Evolutionary conservation across 768 basidiomycete genomes (phyloP).

Genomic region (Serendipita sp.): DNA sequence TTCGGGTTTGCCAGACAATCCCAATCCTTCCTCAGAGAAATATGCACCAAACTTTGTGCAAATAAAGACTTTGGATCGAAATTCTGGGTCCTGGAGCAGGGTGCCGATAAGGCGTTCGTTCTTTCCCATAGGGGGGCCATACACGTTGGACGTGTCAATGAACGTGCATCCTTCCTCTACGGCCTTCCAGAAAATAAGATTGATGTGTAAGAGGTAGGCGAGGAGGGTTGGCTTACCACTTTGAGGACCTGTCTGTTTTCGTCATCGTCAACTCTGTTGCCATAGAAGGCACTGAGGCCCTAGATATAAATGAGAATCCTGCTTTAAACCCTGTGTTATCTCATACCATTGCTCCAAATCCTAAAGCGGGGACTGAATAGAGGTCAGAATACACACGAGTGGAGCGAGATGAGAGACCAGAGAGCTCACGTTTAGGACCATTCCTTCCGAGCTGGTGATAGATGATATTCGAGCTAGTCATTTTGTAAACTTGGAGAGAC

Average conservation of each 20-base stretch:
- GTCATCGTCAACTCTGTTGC: neutral
- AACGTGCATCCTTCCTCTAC: neutral
- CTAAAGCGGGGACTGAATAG: neutral
- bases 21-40: neutral
- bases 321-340: neutral
- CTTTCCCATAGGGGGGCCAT: neutral
- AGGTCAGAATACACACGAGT: too few species aligned
- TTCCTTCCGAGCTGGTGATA: neutral
- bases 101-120: neutral
- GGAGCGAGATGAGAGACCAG: too few species aligned
- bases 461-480: neutral
- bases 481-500: neutral
- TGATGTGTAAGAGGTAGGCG: neutral
- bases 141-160: neutral
- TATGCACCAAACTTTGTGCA: neutral
- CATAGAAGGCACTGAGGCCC: neutral
- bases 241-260: neutral
- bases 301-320: neutral
- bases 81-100: neutral
- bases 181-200: neutral
- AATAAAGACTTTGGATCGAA: neutral
- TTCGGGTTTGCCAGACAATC: slow-evolving; percentile 10
- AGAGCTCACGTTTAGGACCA: neutral
- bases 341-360: neutral
- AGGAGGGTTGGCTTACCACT: neutral